Evolutionary conservation across 768 basidiomycete species (phyloP), one percentile per base, ranked within the genome.

Genomic region (Tricholoma hemisulphureum): DNA sequence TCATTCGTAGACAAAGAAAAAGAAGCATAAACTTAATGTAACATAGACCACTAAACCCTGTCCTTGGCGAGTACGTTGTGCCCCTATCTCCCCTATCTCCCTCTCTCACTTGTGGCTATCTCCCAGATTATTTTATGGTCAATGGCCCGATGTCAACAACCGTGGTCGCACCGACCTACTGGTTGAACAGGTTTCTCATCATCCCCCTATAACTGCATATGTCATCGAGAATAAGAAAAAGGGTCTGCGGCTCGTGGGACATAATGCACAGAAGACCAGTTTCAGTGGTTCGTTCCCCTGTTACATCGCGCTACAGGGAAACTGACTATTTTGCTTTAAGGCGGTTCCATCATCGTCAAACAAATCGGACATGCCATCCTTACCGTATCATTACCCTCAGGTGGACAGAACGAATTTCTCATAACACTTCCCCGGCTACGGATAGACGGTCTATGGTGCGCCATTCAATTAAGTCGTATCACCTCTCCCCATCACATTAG

Each of bases 171-270:
- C 93, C 3, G 79, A 81, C 37, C 82, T 98, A 28, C 83, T 90
- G 37, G 93, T 95, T 3, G 95, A 98, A 74, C 95, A 98, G 69
- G 96, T 98, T 48, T 98, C 96, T 20, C 96, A 99, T 68, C 96
- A 99, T 68, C 89, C 91, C 1, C 89, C 91, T 7, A 87, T 92
- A 65, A 92, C 91, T 41, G 92, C 87, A 21, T 96, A 95, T 73
- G 81, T 85, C 70, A 92, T 98, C 63, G 83, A 87, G 74, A 98
- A 98, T 77, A 73, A 82, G 53, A 65, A 77, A 26, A 92, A 92
- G 67, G 88, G 91, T 1, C 69, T 98, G 54, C 74, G 82, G 49
- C 81, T 95, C 52, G 82, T 84, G 28, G 96, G 96, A 13, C 93
- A 95, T 71, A 93, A 85, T 65, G 96, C 93, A 7, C 95, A 98